Evolutionary conservation across 208 protist genomes (phyloP), one percentile per base, ranked within the genome.

Genomic region (Angomonas deanei): DNA sequence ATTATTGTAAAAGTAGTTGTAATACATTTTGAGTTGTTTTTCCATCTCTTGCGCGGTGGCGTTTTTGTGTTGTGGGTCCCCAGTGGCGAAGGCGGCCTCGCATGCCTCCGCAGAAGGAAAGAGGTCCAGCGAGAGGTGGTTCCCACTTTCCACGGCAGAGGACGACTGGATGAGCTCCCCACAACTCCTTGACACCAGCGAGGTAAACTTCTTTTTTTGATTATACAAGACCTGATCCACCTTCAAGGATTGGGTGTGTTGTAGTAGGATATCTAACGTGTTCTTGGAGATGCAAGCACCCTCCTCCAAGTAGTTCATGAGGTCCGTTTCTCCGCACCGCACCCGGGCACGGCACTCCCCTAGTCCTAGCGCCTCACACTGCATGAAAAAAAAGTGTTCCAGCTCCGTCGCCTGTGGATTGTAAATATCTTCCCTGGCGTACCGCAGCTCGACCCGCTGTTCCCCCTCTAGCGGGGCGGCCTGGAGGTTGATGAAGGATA

Each of bases 401-500:
- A 42, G 11, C 36, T 42, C 36, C 36, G 8, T 15, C 11, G 36
- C 36, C 11, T 42, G 11, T 8, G 11, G 36, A 15, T 42, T 8
- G 36, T 42, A 42, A 8, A 42, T 15, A 34, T 88, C 76, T 34
- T 84, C 70, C 10, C 60, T 47, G 0, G 74, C 84, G 56, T 89
- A 80, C 1, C 80, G 75, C 13, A 66, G 39, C 31, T 76, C 73
- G 17, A 94, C 82, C 10, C 87, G 87, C 61, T 94, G 84, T 65
- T 94, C 84, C 11, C 82, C 79, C 17, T 87, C 78, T 26, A 75
- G 72, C 28, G 74, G 67, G 8, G 78, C 70, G 13, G 84, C 77
- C 2, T 91, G 69, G 17, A 94, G 58, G 54, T 90, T 88, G 15
- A 76, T 75, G 56, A 94, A 88, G 10, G 71, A 80, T 24, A 94